Percentiles rank a stretch among this genome's conserved stretches.
These are phyloP conservation scores for Apiospora saccharicola DNA, from an alignment of 2,329 filamentous ascomycete species.

Conservation along the genomic window DNA sequence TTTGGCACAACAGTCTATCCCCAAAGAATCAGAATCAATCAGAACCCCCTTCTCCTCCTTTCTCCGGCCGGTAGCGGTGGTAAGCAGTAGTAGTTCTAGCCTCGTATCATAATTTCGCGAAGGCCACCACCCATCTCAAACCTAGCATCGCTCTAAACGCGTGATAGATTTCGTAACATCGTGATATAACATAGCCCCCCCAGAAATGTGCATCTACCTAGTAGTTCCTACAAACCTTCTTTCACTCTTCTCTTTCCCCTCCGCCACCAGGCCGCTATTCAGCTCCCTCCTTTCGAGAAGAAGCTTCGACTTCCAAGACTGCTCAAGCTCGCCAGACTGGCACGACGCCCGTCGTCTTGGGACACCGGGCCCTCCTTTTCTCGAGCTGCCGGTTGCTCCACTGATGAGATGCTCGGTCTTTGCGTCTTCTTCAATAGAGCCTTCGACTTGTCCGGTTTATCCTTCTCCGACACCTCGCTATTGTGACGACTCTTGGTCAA, in stretches of 20 bases:
- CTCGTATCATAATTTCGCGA: background rate
- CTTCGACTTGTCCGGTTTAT: constrained; percentile 41
- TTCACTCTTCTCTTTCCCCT: background rate
- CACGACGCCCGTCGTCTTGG: constrained; percentile 13
- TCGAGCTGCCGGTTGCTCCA: constrained; percentile 27
- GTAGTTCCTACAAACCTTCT: constrained; percentile 13
- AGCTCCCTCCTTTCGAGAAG: constrained; percentile 5
- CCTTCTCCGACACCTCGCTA: constrained; percentile 41
- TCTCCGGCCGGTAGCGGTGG: background rate
- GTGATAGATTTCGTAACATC: constrained; percentile 22
- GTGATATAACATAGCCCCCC: constrained; percentile 18
- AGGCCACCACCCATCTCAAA: constrained; percentile 11
- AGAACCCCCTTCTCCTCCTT: background rate
- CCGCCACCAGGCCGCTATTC: background rate
- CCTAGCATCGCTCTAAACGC: constrained; percentile 19
- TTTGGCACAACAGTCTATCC: constrained; percentile 1
- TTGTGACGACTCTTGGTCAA: constrained; percentile 50
- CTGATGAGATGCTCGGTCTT: constrained; percentile 38
- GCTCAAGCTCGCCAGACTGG: constrained; percentile 24
- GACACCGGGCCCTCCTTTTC: constrained; percentile 19
- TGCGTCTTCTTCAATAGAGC: constrained; percentile 49
- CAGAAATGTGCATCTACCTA: constrained; percentile 7
- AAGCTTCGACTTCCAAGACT: constrained; percentile 20
- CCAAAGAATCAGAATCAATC: constrained; percentile 7
- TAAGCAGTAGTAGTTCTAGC: background rate